Conservation (phyloP, 352 stramenopile species). For the Thalassiosira livingstoniorum region DNA sequence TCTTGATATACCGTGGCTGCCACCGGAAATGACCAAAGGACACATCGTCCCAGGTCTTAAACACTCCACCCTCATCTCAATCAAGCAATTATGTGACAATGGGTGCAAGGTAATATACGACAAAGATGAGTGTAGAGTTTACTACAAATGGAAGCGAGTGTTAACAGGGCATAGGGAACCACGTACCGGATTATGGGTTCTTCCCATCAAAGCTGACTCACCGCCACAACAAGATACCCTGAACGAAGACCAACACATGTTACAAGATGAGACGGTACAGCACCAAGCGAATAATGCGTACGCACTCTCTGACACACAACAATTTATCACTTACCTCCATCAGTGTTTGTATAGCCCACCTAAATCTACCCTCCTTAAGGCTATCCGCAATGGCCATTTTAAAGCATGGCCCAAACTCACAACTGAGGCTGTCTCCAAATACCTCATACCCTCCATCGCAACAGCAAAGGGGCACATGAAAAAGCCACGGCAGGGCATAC, state of each 20-base stretch:
- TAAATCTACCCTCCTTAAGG: neutral
- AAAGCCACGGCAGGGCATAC: slow-evolving; percentile 16
- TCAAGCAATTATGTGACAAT: slow-evolving; percentile 18
- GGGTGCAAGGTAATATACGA: slow-evolving; percentile 48
- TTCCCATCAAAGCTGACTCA: neutral
- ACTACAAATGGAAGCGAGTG: slow-evolving; percentile 13
- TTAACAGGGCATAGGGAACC: slow-evolving; percentile 5
- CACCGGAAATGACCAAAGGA: slow-evolving; percentile 1
- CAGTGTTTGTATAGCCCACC: neutral
- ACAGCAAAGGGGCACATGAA: slow-evolving; percentile 27
- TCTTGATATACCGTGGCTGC: slow-evolving; percentile 36
- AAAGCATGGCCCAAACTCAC: neutral
- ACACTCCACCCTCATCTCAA: slow-evolving; percentile 34
- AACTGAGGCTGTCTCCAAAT: too few relatives aligned
- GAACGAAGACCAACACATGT: neutral
- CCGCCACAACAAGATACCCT: neutral
- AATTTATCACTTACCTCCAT: slow-evolving; percentile 18
- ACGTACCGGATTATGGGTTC: neutral
- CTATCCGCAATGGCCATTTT: slow-evolving; percentile 1
- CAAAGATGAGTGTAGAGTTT: slow-evolving; percentile 1
- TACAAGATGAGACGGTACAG: neutral
- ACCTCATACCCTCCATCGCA: too few relatives aligned
- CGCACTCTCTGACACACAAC: neutral
- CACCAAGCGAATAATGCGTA: neutral
- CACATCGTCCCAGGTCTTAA: slow-evolving; percentile 37